phyloP scores from a whole-genome alignment of 257 asterid genomes.

The Dorcoceras hygrometricum region DNA sequence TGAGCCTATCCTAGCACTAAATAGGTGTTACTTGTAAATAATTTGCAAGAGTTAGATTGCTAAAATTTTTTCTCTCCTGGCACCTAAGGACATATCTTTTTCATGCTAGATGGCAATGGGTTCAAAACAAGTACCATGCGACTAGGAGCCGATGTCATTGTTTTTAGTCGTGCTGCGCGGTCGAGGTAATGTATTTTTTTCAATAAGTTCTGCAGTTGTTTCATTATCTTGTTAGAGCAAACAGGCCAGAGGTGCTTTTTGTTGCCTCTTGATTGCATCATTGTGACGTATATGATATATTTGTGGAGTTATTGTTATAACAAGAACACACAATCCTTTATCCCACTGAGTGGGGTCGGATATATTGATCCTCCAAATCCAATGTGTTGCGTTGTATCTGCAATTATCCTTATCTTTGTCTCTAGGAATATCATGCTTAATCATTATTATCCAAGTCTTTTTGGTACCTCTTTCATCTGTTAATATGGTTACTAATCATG shows the following conservation, averaged over 20 bases:
- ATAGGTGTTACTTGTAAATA: conserved; percentile 16
- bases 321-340: too few relatives aligned
- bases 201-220: conserved; percentile 16
- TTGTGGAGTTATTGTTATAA: neutral
- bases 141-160: conserved; percentile 86
- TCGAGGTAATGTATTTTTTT: conserved; percentile 54
- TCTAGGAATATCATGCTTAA: too few relatives aligned
- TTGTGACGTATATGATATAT: conserved; percentile 10
- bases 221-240: conserved; percentile 13
- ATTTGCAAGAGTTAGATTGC: neutral
- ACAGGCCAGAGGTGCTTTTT: conserved; percentile 5
- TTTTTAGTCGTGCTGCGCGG: conserved; percentile 66
- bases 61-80: conserved; percentile 10
- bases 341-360: too few relatives aligned
- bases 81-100: conserved; percentile 28
- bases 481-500: too few relatives aligned
- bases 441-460: too few relatives aligned
- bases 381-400: too few relatives aligned
- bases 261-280: conserved; percentile 16
- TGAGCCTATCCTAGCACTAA: conserved; percentile 13
- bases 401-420: too few relatives aligned
- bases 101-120: conserved; percentile 82
- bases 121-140: conserved; percentile 99
- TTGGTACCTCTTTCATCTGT: too few relatives aligned
- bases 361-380: too few relatives aligned